These are phyloP conservation scores for Globisporangium parvum DNA, from an alignment of 352 stramenopile species.

Conservation along the genomic window DNA sequence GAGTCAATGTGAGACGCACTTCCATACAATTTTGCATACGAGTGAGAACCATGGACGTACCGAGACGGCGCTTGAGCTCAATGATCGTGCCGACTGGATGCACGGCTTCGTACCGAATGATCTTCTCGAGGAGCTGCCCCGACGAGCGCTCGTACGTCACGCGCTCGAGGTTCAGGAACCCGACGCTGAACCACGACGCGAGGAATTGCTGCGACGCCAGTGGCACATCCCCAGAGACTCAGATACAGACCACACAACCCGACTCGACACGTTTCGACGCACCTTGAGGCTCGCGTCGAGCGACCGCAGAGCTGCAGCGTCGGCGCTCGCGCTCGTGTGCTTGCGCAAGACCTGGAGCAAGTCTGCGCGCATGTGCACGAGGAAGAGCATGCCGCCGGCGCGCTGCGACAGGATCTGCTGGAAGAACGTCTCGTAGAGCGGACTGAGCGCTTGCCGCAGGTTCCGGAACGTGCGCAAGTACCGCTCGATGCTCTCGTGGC, in stretches of 20 bases:
- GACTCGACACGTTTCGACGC: too few species aligned
- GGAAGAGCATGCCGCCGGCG: conserved; percentile 78
- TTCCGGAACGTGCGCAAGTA: conserved; percentile 71
- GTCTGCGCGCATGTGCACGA: conserved; percentile 72
- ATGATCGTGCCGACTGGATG: conserved; percentile 92
- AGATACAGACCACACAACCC: not conserved
- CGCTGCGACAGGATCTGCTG: conserved; percentile 78
- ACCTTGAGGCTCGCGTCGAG: conserved; percentile 77
- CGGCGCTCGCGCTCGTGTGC: conserved; percentile 23
- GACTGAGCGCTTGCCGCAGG: conserved; percentile 46
- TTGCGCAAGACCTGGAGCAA: conserved; percentile 62
- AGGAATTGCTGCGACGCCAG: conserved; percentile 60
- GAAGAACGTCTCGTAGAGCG: conserved; percentile 79
- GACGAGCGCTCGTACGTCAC: conserved; percentile 93
- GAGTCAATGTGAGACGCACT: not conserved
- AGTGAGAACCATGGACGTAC: conserved; percentile 13
- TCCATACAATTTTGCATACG: too few species aligned
- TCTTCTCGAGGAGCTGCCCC: conserved; percentile 92
- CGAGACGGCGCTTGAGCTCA: conserved; percentile 90
- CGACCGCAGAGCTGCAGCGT: conserved; percentile 51
- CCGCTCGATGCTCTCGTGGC: conserved; percentile 65
- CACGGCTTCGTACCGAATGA: conserved; percentile 93
- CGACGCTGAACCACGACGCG: conserved; percentile 89
- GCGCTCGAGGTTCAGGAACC: conserved; percentile 85
- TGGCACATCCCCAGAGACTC: not conserved